phyloP scores from a whole-genome alignment of 371 early-diverging fungal genomes.

The Fennellomyces sp. region DNA sequence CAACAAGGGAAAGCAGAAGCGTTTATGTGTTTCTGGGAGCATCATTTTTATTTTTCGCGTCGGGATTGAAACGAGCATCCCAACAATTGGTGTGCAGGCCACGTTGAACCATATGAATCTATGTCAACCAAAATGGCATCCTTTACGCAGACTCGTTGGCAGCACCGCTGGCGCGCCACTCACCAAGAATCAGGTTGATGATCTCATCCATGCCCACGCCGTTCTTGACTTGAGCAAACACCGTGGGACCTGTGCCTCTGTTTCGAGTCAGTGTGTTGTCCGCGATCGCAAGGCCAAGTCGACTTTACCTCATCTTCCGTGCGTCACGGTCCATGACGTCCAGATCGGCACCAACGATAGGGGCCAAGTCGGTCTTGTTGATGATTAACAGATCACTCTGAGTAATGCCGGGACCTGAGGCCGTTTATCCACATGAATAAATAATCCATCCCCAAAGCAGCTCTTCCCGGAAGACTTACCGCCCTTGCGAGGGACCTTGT shows the following conservation, averaged over 20 bases:
- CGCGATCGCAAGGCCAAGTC: background rate
- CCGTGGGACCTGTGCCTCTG: constrained; percentile 75
- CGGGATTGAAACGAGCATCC: background rate
- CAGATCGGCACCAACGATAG: constrained; percentile 87
- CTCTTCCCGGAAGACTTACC: constrained; percentile 48
- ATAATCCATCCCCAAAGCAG: background rate
- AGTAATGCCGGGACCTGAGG: constrained; percentile 86
- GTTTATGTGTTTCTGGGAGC: background rate
- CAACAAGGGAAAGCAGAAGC: background rate
- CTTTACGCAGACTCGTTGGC: constrained; percentile 21
- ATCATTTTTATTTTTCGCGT: background rate
- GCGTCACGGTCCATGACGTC: constrained; percentile 91
- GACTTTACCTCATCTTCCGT: constrained; percentile 73
- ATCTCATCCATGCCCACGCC: constrained; percentile 85
- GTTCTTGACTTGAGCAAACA: constrained; percentile 90
- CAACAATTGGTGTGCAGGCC: background rate
- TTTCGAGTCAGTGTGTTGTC: background rate
- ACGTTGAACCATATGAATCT: background rate
- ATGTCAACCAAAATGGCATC: background rate
- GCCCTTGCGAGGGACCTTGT: constrained; percentile 89
- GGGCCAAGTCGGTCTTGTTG: constrained; percentile 95
- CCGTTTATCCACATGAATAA: background rate
- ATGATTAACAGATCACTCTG: constrained; percentile 91
- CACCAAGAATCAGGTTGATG: constrained; percentile 77
- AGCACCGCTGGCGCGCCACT: constrained; percentile 72